These are phyloP conservation scores for Podila horticola DNA, from an alignment of 192 early-diverging fungal species.

Conservation along the genomic window DNA sequence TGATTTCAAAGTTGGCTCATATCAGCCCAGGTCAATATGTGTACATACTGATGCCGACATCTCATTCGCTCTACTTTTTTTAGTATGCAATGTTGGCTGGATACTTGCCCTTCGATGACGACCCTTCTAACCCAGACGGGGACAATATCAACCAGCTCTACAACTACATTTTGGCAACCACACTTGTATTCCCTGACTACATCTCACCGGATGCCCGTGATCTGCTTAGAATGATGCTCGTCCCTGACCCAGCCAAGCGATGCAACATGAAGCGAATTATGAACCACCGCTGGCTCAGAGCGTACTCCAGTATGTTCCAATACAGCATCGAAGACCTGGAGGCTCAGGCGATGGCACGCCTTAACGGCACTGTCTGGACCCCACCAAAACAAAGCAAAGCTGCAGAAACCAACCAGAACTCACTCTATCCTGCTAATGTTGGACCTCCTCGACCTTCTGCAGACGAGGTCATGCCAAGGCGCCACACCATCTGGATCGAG, in stretches of 20 bases:
- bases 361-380: slow-evolving; percentile 39
- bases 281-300: slow-evolving; percentile 72
- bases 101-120: slow-evolving; percentile 91
- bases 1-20: not conserved
- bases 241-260: slow-evolving; percentile 86
- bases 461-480: slow-evolving; percentile 44
- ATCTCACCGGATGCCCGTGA: slow-evolving; percentile 83
- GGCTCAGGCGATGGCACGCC: slow-evolving; percentile 44
- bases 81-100: slow-evolving; percentile 90
- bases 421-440: slow-evolving; percentile 11
- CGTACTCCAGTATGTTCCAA: slow-evolving; percentile 60
- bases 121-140: slow-evolving; percentile 89
- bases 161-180: slow-evolving; percentile 85
- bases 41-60: not conserved
- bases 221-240: slow-evolving; percentile 89
- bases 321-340: slow-evolving; percentile 50
- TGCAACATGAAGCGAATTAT: slow-evolving; percentile 83
- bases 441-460: slow-evolving; percentile 43
- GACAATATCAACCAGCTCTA: slow-evolving; percentile 90
- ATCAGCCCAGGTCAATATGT: too few species aligned
- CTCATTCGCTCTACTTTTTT: not conserved
- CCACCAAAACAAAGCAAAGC: slow-evolving; percentile 28
- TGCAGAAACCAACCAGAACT: slow-evolving; percentile 8
- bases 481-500: slow-evolving; percentile 51
- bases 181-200: slow-evolving; percentile 88